These are phyloP conservation scores for Peribolospora kevripleyi DNA, from an alignment of 768 basidiomycete species.

Conservation along the genomic window DNA sequence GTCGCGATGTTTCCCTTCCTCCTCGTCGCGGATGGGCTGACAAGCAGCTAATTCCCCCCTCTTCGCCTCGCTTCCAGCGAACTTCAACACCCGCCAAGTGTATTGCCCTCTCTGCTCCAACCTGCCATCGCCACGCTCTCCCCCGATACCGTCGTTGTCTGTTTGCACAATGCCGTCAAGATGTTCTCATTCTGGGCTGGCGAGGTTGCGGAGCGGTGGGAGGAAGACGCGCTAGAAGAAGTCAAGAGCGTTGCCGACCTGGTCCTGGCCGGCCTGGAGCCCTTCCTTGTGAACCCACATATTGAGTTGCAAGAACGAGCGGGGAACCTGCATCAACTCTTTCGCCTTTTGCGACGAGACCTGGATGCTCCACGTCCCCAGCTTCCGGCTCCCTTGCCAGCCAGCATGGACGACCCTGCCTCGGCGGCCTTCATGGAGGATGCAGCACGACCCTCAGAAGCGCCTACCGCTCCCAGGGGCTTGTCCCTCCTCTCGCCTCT, in stretches of 20 bases:
- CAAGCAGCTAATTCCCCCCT: constrained; percentile 2
- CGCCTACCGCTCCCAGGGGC: constrained; percentile 42
- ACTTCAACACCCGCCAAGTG: constrained; percentile 48
- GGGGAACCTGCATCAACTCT: constrained; percentile 13
- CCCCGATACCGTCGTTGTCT: constrained; percentile 46
- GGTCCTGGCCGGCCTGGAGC: constrained; percentile 33
- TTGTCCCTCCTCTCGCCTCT: constrained; percentile 63
- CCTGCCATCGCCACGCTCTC: constrained; percentile 30
- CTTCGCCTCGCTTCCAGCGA: constrained; percentile 28
- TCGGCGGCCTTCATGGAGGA: neutral
- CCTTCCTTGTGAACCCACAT: constrained; percentile 37
- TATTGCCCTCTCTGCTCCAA: constrained; percentile 44
- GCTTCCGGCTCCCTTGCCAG: neutral
- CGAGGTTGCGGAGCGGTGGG: constrained; percentile 52
- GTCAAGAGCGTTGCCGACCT: constrained; percentile 39
- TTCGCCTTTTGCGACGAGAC: constrained; percentile 15
- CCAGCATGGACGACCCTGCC: neutral
- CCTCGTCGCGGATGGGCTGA: neutral
- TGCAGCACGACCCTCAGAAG: neutral
- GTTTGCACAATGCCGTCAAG: constrained; percentile 60
- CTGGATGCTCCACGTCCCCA: constrained; percentile 9
- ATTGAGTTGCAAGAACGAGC: constrained; percentile 87
- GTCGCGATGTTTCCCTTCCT: neutral
- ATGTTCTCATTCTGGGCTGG: constrained; percentile 68
- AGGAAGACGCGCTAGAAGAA: constrained; percentile 39